A percentile compares a stretch with the other conserved stretches of the same genome.
phyloP scores from a whole-genome alignment of 805 yeast genomes.

The Candida wancherniae region DNA sequence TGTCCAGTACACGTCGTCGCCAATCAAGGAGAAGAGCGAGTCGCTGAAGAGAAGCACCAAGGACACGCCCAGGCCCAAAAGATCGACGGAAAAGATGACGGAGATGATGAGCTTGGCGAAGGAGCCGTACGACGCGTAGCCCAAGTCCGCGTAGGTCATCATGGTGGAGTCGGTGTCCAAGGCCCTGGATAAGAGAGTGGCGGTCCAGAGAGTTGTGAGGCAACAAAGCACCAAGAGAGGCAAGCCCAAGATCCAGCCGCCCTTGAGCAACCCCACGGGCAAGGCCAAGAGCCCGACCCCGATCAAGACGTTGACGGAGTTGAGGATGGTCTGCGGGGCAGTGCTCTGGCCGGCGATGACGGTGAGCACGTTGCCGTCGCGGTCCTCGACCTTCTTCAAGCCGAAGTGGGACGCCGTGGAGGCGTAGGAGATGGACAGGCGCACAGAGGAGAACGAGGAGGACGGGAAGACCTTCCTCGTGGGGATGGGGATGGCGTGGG shows the following conservation, averaged over 20 bases:
- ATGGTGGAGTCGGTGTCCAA: slow-evolving; percentile 26
- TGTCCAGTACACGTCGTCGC: slow-evolving; percentile 35
- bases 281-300: slow-evolving; percentile 67
- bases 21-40: slow-evolving; percentile 47
- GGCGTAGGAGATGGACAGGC: slow-evolving; percentile 29
- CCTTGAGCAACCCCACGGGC: slow-evolving; percentile 58
- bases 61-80: slow-evolving; percentile 78
- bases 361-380: slow-evolving; percentile 65
- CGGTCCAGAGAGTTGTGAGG: slow-evolving; percentile 67
- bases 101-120: slow-evolving; percentile 72
- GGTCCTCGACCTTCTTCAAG: slow-evolving; percentile 60
- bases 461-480: slow-evolving; percentile 30
- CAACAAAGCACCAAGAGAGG: slow-evolving; percentile 59
- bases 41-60: slow-evolving; percentile 80
- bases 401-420: slow-evolving; percentile 48
- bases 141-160: slow-evolving; percentile 30
- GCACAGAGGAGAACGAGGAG: slow-evolving; percentile 41
- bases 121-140: slow-evolving; percentile 31
- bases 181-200: slow-evolving; percentile 45
- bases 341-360: slow-evolving; percentile 79
- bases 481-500: slow-evolving; percentile 21
- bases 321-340: slow-evolving; percentile 65
- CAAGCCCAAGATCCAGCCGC: slow-evolving; percentile 66
- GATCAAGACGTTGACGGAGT: slow-evolving; percentile 59
- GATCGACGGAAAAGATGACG: slow-evolving; percentile 66